phyloP scores from a whole-genome alignment of 2,329 filamentous ascomycete genomes.

The Aureobasidium sp. region DNA sequence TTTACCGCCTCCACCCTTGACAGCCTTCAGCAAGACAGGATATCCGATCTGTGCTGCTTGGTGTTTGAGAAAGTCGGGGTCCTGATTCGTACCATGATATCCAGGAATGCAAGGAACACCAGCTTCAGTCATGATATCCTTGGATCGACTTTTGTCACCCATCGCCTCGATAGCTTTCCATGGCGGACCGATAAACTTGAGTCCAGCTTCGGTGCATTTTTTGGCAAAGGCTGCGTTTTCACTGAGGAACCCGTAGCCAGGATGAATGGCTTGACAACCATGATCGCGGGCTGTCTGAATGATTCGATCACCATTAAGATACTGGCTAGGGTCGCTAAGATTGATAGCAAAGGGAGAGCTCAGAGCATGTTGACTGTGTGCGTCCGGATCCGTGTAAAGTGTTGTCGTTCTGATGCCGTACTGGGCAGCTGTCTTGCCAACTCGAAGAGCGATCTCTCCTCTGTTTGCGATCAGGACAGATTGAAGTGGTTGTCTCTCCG shows the following conservation, averaged over 20 bases:
- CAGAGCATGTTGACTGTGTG: slow-evolving; percentile 75
- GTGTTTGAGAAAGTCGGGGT: slow-evolving; percentile 49
- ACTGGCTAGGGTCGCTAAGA: slow-evolving; percentile 73
- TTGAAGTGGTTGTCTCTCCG: slow-evolving; percentile 20
- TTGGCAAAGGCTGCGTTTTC: slow-evolving; percentile 89
- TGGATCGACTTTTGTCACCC: slow-evolving; percentile 86
- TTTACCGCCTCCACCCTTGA: slow-evolving; percentile 59
- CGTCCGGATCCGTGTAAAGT: slow-evolving; percentile 88
- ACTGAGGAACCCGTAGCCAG: slow-evolving; percentile 88
- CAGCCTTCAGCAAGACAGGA: slow-evolving; percentile 56
- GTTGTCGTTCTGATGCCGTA: slow-evolving; percentile 91
- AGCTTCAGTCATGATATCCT: slow-evolving; percentile 94
- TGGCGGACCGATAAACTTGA: slow-evolving; percentile 91
- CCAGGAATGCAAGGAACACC: slow-evolving; percentile 94
- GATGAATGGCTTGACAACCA: slow-evolving; percentile 85
- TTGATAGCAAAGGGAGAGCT: slow-evolving; percentile 76
- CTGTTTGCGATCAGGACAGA: slow-evolving; percentile 94
- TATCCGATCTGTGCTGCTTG: slow-evolving; percentile 66
- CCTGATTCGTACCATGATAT: slow-evolving; percentile 83
- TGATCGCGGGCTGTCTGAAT: slow-evolving; percentile 78
- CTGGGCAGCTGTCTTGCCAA: slow-evolving; percentile 76
- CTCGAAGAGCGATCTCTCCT: slow-evolving; percentile 91
- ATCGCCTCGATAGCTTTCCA: slow-evolving; percentile 67
- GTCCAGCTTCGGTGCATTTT: slow-evolving; percentile 77
- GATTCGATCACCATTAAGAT: slow-evolving; percentile 89